A percentile compares a stretch with the other conserved stretches of the same genome.
These are phyloP conservation scores for Phytophthora sp. DNA, from an alignment of 352 stramenopile genomes.

Conservation along the genomic window DNA sequence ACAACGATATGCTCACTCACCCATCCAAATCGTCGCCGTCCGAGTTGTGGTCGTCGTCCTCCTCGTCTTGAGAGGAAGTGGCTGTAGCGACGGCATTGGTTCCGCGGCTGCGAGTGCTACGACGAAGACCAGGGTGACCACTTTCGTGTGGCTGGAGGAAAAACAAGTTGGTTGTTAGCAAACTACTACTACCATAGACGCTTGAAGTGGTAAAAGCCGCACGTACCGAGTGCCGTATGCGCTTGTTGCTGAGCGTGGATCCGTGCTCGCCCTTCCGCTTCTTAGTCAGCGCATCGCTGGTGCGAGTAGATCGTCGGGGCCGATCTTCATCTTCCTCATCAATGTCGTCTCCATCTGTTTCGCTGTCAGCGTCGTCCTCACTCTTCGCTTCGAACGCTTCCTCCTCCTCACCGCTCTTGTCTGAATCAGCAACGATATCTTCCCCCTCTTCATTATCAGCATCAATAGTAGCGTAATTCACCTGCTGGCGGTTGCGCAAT, in stretches of 20 bases:
- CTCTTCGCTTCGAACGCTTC: conserved; percentile 33
- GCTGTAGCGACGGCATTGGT: conserved; percentile 1
- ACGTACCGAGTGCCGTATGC: conserved; percentile 39
- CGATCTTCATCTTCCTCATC: conserved; percentile 21
- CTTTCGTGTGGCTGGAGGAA: conserved; percentile 27
- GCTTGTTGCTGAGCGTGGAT: conserved; percentile 28
- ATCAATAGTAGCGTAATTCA: conserved; percentile 57
- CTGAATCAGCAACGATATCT: conserved; percentile 32
- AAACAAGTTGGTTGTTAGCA: conserved; percentile 8
- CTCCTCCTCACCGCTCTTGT: conserved; percentile 39
- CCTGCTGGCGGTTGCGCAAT: conserved; percentile 48
- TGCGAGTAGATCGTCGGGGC: conserved; percentile 16
- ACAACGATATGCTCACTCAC: conserved; percentile 12
- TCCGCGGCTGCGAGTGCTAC: conserved; percentile 34
- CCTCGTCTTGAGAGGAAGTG: conserved; percentile 31
- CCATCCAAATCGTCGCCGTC: conserved; percentile 21
- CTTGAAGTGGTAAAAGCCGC: background rate
- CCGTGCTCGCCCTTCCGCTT: conserved; percentile 25
- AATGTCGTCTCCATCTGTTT: conserved; percentile 36
- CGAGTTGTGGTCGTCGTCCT: conserved; percentile 10
- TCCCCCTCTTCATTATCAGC: conserved; percentile 45
- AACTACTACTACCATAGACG: background rate
- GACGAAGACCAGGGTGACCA: conserved; percentile 17
- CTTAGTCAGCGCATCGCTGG: conserved; percentile 6
- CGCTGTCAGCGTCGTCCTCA: conserved; percentile 28